Evolutionary conservation across 768 basidiomycete species (phyloP), one percentile per base, ranked within the genome.

Genomic region (Trametes coccinea): DNA sequence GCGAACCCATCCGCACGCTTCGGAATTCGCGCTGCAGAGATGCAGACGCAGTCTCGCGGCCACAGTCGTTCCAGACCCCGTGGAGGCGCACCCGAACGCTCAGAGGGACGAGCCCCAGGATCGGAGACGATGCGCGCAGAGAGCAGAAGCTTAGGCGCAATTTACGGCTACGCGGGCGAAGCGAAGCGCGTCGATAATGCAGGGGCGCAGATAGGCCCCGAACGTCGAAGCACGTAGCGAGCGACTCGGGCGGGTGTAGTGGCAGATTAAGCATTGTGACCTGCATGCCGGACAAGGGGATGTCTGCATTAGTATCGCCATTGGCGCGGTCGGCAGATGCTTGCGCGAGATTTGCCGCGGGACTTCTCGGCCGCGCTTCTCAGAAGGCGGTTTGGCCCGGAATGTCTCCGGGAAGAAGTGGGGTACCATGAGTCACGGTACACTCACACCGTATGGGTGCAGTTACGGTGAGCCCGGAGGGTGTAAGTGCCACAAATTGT

Each of bases 371-470:
- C 11, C 16, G 29, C 10, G 27, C 48, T 49, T 49, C 48, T 49
- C 1, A 13, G 48, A 33, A 22, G 11, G 27, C 53, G 8, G 1
- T 22, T 14, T 27, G n/a, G 37, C 16, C 5, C 56, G 47, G 47
- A 30, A 13, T n/a, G 47, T 49, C 37, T 37, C 56, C 56, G n/a
- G 54, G 54, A 22, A 53, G 39, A 40, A 43, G 41, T 29, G 41
- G 27, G 11, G 47, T 22, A 30, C 17, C 13, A n/a, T 31, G n/a
- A 10, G 31, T 27, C 33, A 49, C 29, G 5, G 48, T 49, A n/a
- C 13, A n/a, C 11, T 31, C 55, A 13, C 8, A 3, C 2, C 31
- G 9, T 34, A 11, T 44, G 49, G 48, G 43, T 59, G 57, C 57
- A 51, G 31, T 57, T 13, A 41, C 29, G 16, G 9, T 30, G 17